Evolutionary conservation across 805 yeast species (phyloP).

Genomic region (Wickerhamiella lipophila): DNA sequence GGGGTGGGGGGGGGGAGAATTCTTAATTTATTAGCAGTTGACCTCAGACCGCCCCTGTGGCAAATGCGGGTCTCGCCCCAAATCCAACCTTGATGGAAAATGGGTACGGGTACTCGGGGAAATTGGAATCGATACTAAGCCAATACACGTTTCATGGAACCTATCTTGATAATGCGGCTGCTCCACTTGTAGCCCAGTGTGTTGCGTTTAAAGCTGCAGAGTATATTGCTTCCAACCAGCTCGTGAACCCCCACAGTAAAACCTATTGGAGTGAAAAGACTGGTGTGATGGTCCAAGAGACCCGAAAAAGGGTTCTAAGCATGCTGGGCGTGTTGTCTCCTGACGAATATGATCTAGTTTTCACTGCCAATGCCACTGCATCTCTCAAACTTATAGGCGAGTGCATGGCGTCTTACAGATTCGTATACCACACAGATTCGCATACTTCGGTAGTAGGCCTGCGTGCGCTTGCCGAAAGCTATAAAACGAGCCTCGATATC

Average conservation of each 20-base stretch:
- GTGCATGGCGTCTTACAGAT: conserved; percentile 19
- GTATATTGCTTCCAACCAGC: conserved; percentile 20
- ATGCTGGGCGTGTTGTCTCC: conserved; percentile 31
- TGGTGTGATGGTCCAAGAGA: conserved; percentile 21
- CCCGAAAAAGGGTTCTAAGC: conserved; percentile 26
- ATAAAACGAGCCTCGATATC: conserved; percentile 36
- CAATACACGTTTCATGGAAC: conserved; percentile 16
- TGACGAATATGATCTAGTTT: conserved; percentile 30
- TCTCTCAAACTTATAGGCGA: conserved; percentile 31
- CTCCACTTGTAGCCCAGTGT: conserved; percentile 28
- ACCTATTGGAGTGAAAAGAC: conserved; percentile 28
- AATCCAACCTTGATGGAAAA: background rate
- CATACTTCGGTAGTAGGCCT: conserved; percentile 37
- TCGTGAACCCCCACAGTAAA: conserved; percentile 35
- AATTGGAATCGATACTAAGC: conserved; percentile 13
- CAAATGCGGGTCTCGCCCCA: background rate
- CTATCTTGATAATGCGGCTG: conserved; percentile 37
- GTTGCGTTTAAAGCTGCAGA: conserved; percentile 24
- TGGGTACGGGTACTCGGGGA: conserved; percentile 11
- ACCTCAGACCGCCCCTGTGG: too few relatives aligned
- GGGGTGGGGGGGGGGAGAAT: too few relatives aligned
- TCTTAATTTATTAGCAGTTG: too few relatives aligned
- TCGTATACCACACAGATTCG: conserved; percentile 27
- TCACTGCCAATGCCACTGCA: conserved; percentile 33
- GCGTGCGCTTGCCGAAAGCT: conserved; percentile 23